Evolutionary conservation across 129 eudicot species (phyloP).

Genomic region (Glebionis coronaria): DNA sequence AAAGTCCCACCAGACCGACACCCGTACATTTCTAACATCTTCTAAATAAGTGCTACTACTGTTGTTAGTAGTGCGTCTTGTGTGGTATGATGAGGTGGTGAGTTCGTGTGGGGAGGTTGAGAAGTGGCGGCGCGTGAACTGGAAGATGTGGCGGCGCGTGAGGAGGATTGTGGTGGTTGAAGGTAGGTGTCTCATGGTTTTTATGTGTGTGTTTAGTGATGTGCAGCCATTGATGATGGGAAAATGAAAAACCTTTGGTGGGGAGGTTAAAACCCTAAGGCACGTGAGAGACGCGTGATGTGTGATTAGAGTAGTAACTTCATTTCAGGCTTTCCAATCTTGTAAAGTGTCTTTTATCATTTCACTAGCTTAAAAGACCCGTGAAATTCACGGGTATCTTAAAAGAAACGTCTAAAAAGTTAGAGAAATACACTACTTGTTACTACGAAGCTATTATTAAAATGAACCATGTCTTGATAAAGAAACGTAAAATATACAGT

Average conservation of each 20-base stretch:
- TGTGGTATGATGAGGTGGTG: slow-evolving; percentile 18
- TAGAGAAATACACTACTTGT: too few species aligned
- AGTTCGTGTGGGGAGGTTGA: slow-evolving; percentile 33
- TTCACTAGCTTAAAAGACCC: too few species aligned
- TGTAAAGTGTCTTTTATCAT: too few species aligned
- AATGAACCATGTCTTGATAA: too few species aligned
- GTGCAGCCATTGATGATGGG: slow-evolving; percentile 8
- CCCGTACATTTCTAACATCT: slow-evolving; percentile 65
- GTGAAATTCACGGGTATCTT: too few species aligned
- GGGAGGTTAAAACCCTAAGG: slow-evolving; percentile 33
- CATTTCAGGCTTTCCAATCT: too few species aligned
- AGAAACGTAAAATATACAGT: too few species aligned
- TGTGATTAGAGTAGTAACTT: background rate
- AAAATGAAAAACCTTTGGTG: slow-evolving; percentile 27
- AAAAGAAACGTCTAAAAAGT: too few species aligned
- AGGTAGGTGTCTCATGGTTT: slow-evolving; percentile 24
- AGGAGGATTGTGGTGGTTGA: slow-evolving; percentile 24
- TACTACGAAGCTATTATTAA: too few species aligned
- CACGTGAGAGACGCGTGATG: slow-evolving; percentile 24
- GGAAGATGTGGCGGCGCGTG: slow-evolving; percentile 27
- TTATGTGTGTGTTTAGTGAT: slow-evolving; percentile 9
- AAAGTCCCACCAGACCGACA: slow-evolving; percentile 98
- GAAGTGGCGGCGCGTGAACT: slow-evolving; percentile 31
- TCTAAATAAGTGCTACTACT: slow-evolving; percentile 24
- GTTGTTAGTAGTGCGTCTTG: slow-evolving; percentile 20